Conservation (phyloP, 179 eudicot species). For the Sideroxylon spinosum region DNA sequence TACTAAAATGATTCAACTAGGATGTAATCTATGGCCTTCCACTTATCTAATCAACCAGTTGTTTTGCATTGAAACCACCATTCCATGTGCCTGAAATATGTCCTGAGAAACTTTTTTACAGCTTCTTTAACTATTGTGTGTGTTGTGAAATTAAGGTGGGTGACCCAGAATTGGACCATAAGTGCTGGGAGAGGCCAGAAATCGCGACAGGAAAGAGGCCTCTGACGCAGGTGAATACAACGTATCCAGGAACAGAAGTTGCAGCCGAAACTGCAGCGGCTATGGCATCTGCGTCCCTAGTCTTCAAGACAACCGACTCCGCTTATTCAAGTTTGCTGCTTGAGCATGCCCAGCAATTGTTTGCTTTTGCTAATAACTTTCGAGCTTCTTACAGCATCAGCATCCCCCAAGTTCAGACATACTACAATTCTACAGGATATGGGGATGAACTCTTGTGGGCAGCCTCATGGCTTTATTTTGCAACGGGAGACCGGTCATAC, state of each 20-base stretch:
- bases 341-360: conserved; percentile 55
- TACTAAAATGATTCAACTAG: too few relatives aligned
- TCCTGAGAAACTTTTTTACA: too few relatives aligned
- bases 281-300: conserved; percentile 81
- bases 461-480: conserved; percentile 79
- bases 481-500: conserved; percentile 52
- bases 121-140: not conserved
- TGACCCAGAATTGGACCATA: conserved; percentile 67
- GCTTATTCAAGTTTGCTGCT: conserved; percentile 48
- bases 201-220: conserved; percentile 52
- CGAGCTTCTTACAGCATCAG: conserved; percentile 53
- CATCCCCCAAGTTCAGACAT: conserved; percentile 55
- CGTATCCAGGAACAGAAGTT: conserved; percentile 72
- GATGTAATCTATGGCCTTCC: not conserved
- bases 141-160: conserved; percentile 49
- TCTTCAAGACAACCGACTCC: conserved; percentile 47
- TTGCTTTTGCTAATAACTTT: conserved; percentile 53
- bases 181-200: conserved; percentile 82
- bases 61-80: not conserved
- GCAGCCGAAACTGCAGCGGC: conserved; percentile 88
- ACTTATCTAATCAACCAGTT: not conserved
- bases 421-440: conserved; percentile 64
- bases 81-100: not conserved
- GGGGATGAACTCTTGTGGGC: conserved; percentile 87
- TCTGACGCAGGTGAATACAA: conserved; percentile 43